Percentiles rank a stretch among this genome's conserved stretches.
phyloP scores from a whole-genome alignment of 2,329 filamentous ascomycete species.

The Tolypocladium album region DNA sequence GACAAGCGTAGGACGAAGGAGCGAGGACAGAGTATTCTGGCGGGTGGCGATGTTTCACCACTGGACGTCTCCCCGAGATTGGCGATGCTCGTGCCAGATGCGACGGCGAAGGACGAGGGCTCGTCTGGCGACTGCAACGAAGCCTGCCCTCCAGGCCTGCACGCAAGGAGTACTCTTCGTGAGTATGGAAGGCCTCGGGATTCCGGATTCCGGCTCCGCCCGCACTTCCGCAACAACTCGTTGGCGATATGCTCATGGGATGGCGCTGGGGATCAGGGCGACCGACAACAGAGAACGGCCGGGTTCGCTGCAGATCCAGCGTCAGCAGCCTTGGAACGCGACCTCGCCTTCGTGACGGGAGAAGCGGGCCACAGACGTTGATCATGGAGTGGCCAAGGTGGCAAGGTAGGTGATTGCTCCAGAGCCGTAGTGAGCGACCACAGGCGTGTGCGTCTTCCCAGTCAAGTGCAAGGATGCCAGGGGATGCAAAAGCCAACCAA shows the following conservation, averaged over 20 bases:
- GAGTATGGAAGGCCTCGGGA: neutral
- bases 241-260: neutral
- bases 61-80: constrained; percentile 30
- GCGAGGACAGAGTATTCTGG: neutral
- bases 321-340: neutral
- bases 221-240: neutral
- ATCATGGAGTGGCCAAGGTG: neutral
- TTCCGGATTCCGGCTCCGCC: neutral
- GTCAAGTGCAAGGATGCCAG: neutral
- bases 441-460: neutral
- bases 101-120: neutral
- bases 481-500: neutral
- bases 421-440: neutral
- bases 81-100: constrained; percentile 13
- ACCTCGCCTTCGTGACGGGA: neutral
- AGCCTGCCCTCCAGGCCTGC: neutral
- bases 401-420: neutral
- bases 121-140: neutral
- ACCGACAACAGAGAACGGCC: neutral
- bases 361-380: neutral
- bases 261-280: neutral
- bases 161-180: neutral
- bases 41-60: neutral
- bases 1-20: constrained; percentile 5
- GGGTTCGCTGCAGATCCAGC: neutral